Evolutionary conservation across 306 rosid genomes (phyloP).

Genomic region (Fagus crenata): DNA sequence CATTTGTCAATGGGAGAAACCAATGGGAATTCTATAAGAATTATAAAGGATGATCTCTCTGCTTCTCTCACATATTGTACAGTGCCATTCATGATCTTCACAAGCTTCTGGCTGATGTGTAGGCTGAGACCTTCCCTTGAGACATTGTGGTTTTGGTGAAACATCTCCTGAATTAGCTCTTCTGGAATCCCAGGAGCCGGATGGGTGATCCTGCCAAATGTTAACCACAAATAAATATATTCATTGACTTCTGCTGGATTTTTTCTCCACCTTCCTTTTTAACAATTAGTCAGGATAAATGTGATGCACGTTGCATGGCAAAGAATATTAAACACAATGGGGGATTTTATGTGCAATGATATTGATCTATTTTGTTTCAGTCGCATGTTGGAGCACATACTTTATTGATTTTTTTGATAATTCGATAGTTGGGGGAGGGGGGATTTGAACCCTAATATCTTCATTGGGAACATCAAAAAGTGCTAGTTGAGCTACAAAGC

Average conservation of each 20-base stretch:
- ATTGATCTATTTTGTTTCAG: background rate
- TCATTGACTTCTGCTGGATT: background rate
- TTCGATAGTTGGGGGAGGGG: too few relatives aligned
- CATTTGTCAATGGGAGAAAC: slow-evolving; percentile 10
- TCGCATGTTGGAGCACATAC: background rate
- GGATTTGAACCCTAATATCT: too few relatives aligned
- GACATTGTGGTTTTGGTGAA: slow-evolving; percentile 20
- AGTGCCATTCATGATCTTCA: slow-evolving; percentile 48
- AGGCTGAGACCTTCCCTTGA: slow-evolving; percentile 47
- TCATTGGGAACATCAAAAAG: too few relatives aligned
- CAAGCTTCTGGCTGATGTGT: slow-evolving; percentile 40
- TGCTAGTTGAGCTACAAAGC: too few relatives aligned
- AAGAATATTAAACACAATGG: background rate
- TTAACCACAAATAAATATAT: slow-evolving; percentile 1
- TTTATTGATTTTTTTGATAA: background rate
- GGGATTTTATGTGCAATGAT: background rate
- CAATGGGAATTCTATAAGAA: slow-evolving; percentile 42
- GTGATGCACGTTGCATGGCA: background rate
- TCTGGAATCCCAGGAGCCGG: slow-evolving; percentile 44
- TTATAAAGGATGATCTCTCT: slow-evolving; percentile 34
- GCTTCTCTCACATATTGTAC: slow-evolving; percentile 46
- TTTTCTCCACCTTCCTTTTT: background rate
- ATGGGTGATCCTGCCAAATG: slow-evolving; percentile 37
- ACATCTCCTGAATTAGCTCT: slow-evolving; percentile 42
- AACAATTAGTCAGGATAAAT: background rate